Percentiles rank a stretch among this genome's conserved stretches.
Conservation (phyloP, 2,329 filamentous ascomycete species). For the Thielaviopsis euricoi region DNA sequence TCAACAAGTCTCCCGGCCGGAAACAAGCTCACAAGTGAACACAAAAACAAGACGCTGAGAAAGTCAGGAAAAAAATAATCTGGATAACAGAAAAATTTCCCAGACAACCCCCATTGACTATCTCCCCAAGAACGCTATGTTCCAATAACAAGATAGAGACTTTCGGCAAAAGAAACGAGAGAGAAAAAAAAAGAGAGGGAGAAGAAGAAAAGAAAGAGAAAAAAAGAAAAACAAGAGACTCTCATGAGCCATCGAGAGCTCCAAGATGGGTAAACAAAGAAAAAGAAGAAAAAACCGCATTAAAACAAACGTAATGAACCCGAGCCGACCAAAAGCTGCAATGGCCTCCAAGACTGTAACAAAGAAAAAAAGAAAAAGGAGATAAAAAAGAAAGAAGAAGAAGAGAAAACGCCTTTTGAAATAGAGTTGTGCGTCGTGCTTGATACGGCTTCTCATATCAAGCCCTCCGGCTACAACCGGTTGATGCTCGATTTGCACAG, state of each 20-base stretch:
- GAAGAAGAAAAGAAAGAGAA: not conserved
- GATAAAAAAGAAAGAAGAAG: not conserved
- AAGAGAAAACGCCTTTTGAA: not conserved
- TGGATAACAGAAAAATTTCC: too few relatives aligned
- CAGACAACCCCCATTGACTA: too few relatives aligned
- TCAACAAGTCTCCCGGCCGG: not conserved
- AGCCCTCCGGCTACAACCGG: constrained; percentile 16
- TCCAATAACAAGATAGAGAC: not conserved
- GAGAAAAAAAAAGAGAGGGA: not conserved
- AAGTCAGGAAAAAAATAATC: not conserved
- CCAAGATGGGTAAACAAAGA: not conserved
- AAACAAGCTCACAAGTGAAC: not conserved
- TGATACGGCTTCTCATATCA: not conserved
- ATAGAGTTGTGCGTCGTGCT: not conserved
- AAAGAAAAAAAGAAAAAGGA: not conserved
- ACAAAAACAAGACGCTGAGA: not conserved
- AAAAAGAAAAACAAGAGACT: not conserved
- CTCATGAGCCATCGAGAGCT: not conserved
- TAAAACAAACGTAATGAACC: not conserved
- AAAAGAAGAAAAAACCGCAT: not conserved
- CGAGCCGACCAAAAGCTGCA: not conserved
- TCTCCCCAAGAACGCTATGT: not conserved
- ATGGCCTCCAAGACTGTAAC: not conserved
- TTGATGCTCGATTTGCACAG: constrained; percentile 64
- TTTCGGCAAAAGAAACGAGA: not conserved